Conservation (phyloP, 805 yeast genomes). For the Yamadazyma paraphyllophila region DNA sequence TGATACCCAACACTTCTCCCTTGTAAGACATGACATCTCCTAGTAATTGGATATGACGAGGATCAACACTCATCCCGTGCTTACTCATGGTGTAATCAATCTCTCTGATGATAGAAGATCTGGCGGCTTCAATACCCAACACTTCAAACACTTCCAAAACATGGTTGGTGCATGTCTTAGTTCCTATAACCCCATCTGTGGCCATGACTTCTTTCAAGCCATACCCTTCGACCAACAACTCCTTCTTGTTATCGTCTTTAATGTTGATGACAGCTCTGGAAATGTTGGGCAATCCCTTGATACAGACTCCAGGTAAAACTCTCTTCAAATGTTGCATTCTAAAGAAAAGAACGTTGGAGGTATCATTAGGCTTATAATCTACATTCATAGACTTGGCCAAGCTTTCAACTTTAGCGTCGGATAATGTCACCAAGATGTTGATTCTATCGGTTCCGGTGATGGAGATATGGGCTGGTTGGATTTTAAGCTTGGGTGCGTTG, state of each 20-base stretch:
- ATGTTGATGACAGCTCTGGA: conserved; percentile 96
- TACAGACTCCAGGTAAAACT: conserved; percentile 80
- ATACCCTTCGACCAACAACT: conserved; percentile 94
- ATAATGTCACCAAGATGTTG: conserved; percentile 55
- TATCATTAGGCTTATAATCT: conserved; percentile 31
- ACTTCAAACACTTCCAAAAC: conserved; percentile 85
- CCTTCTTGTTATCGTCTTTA: conserved; percentile 80
- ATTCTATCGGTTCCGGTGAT: conserved; percentile 64
- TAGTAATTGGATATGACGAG: conserved; percentile 94
- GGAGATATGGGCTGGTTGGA: conserved; percentile 67
- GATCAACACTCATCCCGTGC: conserved; percentile 99
- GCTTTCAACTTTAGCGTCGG: conserved; percentile 36
- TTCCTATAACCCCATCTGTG: conserved; percentile 93
- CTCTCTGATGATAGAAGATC: conserved; percentile 88
- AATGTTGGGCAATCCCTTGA: conserved; percentile 88
- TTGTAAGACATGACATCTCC: conserved; percentile 99
- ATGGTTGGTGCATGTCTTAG: conserved; percentile 86
- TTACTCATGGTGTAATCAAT: conserved; percentile 97
- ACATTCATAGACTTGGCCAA: conserved; percentile 35
- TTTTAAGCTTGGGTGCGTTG: conserved; percentile 86
- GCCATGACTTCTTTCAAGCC: conserved; percentile 96
- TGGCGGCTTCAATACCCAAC: conserved; percentile 96
- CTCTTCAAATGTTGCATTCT: conserved; percentile 89
- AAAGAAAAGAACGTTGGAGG: conserved; percentile 62
- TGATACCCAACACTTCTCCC: conserved; percentile 97